phyloP scores from a whole-genome alignment of 2,329 filamentous ascomycete genomes.

The Conoideocrella luteorostrata region DNA sequence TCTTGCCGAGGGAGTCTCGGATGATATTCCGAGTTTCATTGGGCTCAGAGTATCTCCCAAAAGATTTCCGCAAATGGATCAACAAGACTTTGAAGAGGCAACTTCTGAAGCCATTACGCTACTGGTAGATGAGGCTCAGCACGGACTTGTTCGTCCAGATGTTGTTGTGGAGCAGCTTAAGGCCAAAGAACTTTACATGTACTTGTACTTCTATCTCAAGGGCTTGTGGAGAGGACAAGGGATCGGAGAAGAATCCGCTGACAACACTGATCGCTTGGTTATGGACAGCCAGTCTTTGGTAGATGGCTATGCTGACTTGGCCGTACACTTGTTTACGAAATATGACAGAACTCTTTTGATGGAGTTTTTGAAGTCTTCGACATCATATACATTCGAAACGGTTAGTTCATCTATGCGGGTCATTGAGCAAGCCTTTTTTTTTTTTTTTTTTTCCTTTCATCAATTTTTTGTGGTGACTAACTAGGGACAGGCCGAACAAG shows the following conservation, averaged over 20 bases:
- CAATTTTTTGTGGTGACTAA: too few species aligned
- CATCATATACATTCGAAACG: constrained; percentile 81
- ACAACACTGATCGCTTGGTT: constrained; percentile 50
- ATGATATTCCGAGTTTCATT: constrained; percentile 87
- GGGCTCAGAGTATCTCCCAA: constrained; percentile 74
- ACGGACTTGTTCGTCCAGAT: constrained; percentile 73
- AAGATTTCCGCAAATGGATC: constrained; percentile 57
- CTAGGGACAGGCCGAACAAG: constrained; percentile 51
- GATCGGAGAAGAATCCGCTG: constrained; percentile 46
- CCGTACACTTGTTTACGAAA: constrained; percentile 76
- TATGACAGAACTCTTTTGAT: constrained; percentile 77
- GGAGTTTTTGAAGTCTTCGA: constrained; percentile 79
- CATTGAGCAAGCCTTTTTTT: background rate
- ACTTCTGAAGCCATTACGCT: constrained; percentile 79
- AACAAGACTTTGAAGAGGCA: constrained; percentile 67
- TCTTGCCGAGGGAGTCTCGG: constrained; percentile 79
- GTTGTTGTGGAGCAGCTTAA: constrained; percentile 75
- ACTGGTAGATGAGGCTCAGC: constrained; percentile 84
- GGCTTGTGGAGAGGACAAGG: constrained; percentile 76
- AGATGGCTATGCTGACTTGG: constrained; percentile 80
- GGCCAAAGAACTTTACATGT: constrained; percentile 59
- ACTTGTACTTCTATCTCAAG: constrained; percentile 87
- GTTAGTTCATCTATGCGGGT: constrained; percentile 24
- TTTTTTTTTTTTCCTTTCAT: too few species aligned
- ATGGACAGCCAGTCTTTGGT: constrained; percentile 63